phyloP scores from a whole-genome alignment of 179 eudicot genomes.

The Actinidia arguta region DNA sequence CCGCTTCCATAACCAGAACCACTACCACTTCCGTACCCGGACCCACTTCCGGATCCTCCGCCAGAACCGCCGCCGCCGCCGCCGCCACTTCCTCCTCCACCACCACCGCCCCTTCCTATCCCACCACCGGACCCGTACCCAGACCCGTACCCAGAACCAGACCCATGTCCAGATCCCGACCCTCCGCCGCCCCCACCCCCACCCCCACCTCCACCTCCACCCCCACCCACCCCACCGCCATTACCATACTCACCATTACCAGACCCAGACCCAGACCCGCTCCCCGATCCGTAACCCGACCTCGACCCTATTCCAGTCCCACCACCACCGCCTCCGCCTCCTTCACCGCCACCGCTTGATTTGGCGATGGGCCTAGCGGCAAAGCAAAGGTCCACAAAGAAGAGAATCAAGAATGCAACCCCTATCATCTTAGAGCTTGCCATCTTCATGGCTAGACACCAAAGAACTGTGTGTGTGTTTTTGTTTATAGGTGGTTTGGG shows the following conservation, averaged over 20 bases:
- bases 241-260: no score
- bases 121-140: slow-evolving; percentile 11
- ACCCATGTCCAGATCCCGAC: slow-evolving; percentile 19
- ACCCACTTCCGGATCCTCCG: slow-evolving; percentile 14
- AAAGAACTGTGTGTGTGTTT: no score
- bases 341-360: not conserved
- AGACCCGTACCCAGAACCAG: not conserved
- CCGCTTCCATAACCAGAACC: slow-evolving; percentile 18
- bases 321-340: slow-evolving; percentile 18
- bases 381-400: slow-evolving; percentile 30
- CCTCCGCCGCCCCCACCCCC: not conserved
- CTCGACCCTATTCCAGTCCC: not conserved
- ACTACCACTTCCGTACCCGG: slow-evolving; percentile 18
- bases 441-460: slow-evolving; percentile 14
- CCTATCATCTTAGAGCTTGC: slow-evolving; percentile 26
- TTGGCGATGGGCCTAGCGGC: slow-evolving; percentile 22
- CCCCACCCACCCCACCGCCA: not conserved
- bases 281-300: slow-evolving; percentile 12
- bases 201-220: slow-evolving; percentile 20
- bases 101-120: slow-evolving; percentile 11
- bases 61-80: not conserved
- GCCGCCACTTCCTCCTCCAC: not conserved
- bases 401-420: slow-evolving; percentile 28
- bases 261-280: no score
- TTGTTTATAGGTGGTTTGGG: not conserved